A percentile compares a stretch with the other conserved stretches of the same genome.
phyloP scores from a whole-genome alignment of 495 filamentous ascomycete species.

The Daldinia childiae region DNA sequence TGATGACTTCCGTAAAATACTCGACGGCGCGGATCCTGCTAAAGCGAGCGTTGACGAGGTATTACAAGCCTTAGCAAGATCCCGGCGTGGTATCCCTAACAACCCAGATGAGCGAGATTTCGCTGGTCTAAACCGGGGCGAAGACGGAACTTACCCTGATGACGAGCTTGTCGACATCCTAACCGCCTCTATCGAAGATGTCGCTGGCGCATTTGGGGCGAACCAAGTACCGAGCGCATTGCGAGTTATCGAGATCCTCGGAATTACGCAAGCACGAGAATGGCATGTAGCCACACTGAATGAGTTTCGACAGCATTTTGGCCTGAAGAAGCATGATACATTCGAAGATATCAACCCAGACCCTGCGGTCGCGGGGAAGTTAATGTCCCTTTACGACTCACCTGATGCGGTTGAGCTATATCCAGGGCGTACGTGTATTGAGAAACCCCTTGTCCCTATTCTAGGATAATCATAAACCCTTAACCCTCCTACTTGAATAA shows the following conservation, averaged over 20 bases:
- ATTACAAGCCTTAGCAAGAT: slow-evolving; percentile 58
- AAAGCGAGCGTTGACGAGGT: slow-evolving; percentile 61
- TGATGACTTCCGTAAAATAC: slow-evolving; percentile 62
- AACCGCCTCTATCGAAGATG: slow-evolving; percentile 64
- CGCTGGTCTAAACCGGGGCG: slow-evolving; percentile 61
- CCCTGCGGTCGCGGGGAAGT: slow-evolving; percentile 67
- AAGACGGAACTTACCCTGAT: slow-evolving; percentile 64
- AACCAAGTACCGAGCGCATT: slow-evolving; percentile 73
- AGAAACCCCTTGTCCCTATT: too few relatives aligned
- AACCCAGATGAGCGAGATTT: slow-evolving; percentile 68
- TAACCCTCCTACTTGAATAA: too few relatives aligned
- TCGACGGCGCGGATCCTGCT: slow-evolving; percentile 61
- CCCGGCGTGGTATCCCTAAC: slow-evolving; percentile 59
- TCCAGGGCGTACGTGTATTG: slow-evolving; percentile 47
- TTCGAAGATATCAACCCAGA: slow-evolving; percentile 82
- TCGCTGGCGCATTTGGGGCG: slow-evolving; percentile 66
- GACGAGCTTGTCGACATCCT: slow-evolving; percentile 68
- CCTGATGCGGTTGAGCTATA: slow-evolving; percentile 66
- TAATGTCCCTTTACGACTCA: slow-evolving; percentile 75
- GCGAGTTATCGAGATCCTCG: slow-evolving; percentile 75
- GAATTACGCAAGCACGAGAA: slow-evolving; percentile 76
- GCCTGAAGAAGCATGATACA: slow-evolving; percentile 69
- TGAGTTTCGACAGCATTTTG: slow-evolving; percentile 80
- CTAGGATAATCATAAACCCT: too few relatives aligned
- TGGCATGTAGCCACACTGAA: slow-evolving; percentile 83